Base-by-base conservation (phyloP, 805 yeast species). In the Starmerella apis region DNA sequence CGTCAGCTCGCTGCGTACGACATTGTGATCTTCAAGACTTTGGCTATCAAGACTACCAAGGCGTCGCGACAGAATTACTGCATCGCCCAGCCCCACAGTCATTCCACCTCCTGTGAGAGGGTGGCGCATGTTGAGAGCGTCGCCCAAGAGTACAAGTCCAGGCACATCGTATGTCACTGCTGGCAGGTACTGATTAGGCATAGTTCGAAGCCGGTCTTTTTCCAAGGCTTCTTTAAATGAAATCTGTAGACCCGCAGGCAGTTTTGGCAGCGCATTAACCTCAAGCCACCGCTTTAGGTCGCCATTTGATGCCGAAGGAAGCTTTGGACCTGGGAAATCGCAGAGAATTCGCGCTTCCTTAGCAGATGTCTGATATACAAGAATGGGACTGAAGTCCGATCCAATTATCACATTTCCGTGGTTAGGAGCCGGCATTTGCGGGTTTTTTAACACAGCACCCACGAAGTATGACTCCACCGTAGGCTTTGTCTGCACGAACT, bases 101-200 rank as follows among this genome's bases (percentile, higher is more conserved):
- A 92, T 92, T 54, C 98, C 98, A 56, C 98, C 98, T 47, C 98
- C 98, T 1, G 97, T 92, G 54, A 92, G 75, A 24, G 98, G 98
- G 65, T 92, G 98, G 65, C 98, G 77, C 96, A 92, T 92, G 66
- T 92, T 92, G 59, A 88, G 73, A 1, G 98, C 85, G 65, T 92
- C 98, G 44, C 98, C 98, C 31, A 92, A 63, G 57, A 90, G 74
- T 32, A 92, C 71, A 43, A 86, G 69, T 11, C 98, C 98, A 10
- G 79, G 80, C 38, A 77, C 72, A 63, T 86, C 88, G 25, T 59
- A 52, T 46, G 73, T 71, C 50, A 77, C 72, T 1, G 96, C 96
- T 22, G 94, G 77, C 46, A 92, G 71, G 67, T 77, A 92, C 59
- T 92, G 94, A 67, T 87, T 88, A 45, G 98, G 97, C 96, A 90